These are phyloP conservation scores for Begonia masoniana DNA, from an alignment of 306 rosid genomes.

Conservation along the genomic window DNA sequence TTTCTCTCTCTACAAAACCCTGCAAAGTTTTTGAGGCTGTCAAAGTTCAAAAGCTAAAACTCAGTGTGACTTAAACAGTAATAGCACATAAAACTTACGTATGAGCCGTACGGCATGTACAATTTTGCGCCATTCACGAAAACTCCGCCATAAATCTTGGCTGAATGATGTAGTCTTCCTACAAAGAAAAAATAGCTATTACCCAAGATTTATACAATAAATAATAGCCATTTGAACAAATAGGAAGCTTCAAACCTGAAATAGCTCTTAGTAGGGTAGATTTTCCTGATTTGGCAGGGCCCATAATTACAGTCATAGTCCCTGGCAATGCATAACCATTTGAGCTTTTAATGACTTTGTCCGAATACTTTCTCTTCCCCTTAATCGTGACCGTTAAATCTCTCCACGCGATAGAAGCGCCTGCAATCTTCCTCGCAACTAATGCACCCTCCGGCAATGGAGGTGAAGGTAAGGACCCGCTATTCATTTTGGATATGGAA, in stretches of 20 bases:
- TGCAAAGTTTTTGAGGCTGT: constrained; percentile 15
- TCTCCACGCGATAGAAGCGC: constrained; percentile 91
- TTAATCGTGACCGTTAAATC: constrained; percentile 88
- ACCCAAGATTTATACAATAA: constrained; percentile 16
- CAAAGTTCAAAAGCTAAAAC: constrained; percentile 1
- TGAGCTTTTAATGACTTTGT: constrained; percentile 88
- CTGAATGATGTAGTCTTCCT: constrained; percentile 84
- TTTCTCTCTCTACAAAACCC: constrained; percentile 95
- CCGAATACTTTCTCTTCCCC: constrained; percentile 90
- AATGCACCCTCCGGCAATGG: constrained; percentile 56
- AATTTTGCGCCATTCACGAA: constrained; percentile 69
- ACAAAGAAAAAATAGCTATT: constrained; percentile 13
- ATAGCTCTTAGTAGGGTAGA: constrained; percentile 78
- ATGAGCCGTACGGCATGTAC: constrained; percentile 75
- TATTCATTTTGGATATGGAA: constrained; percentile 80
- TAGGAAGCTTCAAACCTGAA: constrained; percentile 50
- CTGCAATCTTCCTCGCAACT: constrained; percentile 55
- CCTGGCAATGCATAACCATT: constrained; percentile 96
- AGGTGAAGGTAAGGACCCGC: constrained; percentile 86
- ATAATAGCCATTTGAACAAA: constrained; percentile 5
- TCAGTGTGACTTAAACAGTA: constrained; percentile 1
- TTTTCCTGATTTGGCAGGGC: constrained; percentile 94
- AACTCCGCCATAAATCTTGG: constrained; percentile 81
- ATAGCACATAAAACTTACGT: constrained; percentile 38
- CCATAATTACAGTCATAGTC: constrained; percentile 95